Conservation (phyloP, 108 stramenopile species). For the Epipyxis sp. region DNA sequence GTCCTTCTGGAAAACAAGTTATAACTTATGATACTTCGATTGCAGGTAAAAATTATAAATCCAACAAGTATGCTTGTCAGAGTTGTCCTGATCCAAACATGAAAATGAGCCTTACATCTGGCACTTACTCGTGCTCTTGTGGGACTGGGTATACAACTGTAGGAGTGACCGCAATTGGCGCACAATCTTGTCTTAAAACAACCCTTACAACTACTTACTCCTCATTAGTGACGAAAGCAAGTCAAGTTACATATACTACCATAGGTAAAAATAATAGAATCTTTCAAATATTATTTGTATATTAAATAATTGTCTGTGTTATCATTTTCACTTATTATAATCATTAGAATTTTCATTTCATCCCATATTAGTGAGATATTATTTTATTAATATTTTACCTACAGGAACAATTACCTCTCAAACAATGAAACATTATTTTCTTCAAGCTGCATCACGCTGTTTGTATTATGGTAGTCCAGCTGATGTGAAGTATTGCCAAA, state of each 20-base stretch:
- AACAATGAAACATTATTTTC: constrained; percentile 56
- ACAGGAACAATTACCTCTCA: constrained; percentile 31
- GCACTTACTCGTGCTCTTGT: constrained; percentile 53
- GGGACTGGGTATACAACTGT: constrained; percentile 48
- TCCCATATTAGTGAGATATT: constrained; percentile 2
- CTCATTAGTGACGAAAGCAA: constrained; percentile 41
- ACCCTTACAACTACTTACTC: constrained; percentile 24
- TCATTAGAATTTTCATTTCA: constrained; percentile 28
- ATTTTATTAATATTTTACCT: constrained; percentile 38
- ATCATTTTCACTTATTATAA: background rate
- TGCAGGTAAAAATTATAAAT: constrained; percentile 48
- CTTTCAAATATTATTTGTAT: too few relatives aligned
- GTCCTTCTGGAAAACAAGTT: constrained; percentile 34
- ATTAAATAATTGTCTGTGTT: too few relatives aligned
- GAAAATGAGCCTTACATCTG: constrained; percentile 47
- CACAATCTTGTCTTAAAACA: constrained; percentile 48
- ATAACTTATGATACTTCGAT: constrained; percentile 4
- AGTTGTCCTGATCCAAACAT: constrained; percentile 65
- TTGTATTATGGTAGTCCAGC: constrained; percentile 44
- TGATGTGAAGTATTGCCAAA: constrained; percentile 54
- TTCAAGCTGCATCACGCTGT: constrained; percentile 55
- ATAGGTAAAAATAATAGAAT: constrained; percentile 18
- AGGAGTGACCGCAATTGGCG: constrained; percentile 55
- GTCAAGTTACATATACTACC: background rate
- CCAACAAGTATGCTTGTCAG: constrained; percentile 48